Evolutionary conservation across 169 alveolate species (phyloP).

Genomic region (Babesia ovis): DNA sequence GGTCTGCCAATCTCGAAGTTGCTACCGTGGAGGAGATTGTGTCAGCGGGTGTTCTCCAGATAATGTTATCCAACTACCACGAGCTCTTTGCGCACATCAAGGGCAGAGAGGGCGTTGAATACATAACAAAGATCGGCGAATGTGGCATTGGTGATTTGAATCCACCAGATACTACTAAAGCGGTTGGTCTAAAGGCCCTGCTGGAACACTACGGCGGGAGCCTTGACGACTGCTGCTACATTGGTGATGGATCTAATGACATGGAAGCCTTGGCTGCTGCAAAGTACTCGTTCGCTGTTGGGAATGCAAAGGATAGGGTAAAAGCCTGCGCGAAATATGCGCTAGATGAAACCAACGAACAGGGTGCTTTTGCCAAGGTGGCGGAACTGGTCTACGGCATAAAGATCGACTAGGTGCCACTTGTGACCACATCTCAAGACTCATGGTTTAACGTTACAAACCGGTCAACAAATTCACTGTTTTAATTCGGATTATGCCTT

Average conservation of each 20-base stretch:
- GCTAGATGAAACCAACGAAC: constrained; percentile 32
- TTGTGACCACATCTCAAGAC: not conserved
- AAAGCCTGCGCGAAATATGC: constrained; percentile 40
- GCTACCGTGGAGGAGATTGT: not conserved
- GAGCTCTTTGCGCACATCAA: not conserved
- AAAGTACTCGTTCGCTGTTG: constrained; percentile 48
- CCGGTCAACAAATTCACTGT: no score
- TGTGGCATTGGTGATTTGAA: constrained; percentile 7
- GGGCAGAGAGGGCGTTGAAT: constrained; percentile 3
- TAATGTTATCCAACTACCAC: constrained; percentile 3
- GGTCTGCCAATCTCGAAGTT: not conserved
- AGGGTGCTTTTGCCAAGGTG: constrained; percentile 43
- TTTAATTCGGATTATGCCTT: no score
- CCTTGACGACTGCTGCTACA: not conserved
- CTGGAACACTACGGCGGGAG: not conserved
- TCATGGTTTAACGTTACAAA: no score
- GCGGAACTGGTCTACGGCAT: constrained; percentile 33
- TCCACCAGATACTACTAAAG: constrained; percentile 31
- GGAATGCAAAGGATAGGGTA: constrained; percentile 34
- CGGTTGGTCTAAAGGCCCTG: constrained; percentile 6
- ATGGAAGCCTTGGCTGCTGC: constrained; percentile 31
- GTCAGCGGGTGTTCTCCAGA: not conserved
- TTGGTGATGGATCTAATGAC: constrained; percentile 58
- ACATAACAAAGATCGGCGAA: not conserved
- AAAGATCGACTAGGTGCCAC: not conserved